phyloP scores from a whole-genome alignment of 2,329 filamentous ascomycete species.

The Pseudocercospora cruenta region DNA sequence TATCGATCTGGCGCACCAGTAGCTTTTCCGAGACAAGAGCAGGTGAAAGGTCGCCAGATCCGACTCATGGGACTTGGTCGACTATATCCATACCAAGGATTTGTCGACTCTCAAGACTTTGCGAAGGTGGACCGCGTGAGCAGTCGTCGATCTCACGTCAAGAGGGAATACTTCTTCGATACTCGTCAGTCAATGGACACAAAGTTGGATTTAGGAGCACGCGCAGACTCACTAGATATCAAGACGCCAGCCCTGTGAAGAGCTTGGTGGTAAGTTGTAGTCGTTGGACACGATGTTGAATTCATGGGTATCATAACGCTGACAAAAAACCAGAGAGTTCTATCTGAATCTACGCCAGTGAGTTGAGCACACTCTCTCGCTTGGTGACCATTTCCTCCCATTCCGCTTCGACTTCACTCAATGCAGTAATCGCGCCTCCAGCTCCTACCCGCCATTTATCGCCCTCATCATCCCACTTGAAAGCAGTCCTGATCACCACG shows the following conservation, averaged over 20 bases:
- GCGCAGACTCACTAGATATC: not conserved
- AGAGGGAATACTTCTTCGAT: no score
- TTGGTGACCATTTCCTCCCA: constrained; percentile 79
- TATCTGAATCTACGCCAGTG: constrained; percentile 16
- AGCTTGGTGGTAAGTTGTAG: not conserved
- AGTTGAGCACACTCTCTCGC: constrained; percentile 38
- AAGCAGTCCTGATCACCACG: constrained; percentile 84
- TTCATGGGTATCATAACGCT: constrained; percentile 16
- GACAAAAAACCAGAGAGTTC: constrained; percentile 4
- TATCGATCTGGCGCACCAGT: no score
- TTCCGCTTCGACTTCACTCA: constrained; percentile 80
- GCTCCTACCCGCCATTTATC: constrained; percentile 79
- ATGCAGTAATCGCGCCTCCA: constrained; percentile 83
- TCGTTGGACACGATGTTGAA: constrained; percentile 22
- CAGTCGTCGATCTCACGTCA: no score
- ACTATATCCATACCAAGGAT: not conserved
- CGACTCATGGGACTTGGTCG: not conserved
- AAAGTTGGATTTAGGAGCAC: no score
- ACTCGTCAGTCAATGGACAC: no score
- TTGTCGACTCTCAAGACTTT: no score
- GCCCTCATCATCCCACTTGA: constrained; percentile 68
- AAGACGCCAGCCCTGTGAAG: not conserved
- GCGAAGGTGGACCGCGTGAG: no score
- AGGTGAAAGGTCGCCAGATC: not conserved
- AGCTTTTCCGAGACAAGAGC: not conserved